phyloP scores from a whole-genome alignment of 345 rosid species.

The Turritis glabra region DNA sequence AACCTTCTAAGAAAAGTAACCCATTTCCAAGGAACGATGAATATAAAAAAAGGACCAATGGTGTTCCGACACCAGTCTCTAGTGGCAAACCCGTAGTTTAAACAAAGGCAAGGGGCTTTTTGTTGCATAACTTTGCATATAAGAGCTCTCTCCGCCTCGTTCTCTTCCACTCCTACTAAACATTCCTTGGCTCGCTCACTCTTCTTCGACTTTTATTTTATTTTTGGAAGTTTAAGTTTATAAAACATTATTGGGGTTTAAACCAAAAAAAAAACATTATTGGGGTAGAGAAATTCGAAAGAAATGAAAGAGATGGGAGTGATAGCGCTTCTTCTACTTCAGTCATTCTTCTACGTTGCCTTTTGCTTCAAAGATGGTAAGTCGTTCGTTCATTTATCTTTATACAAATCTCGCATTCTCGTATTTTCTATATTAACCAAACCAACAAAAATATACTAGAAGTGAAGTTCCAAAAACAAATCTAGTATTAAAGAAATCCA shows the following conservation, averaged over 20 bases:
- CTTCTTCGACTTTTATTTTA: not conserved
- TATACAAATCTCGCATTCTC: not conserved
- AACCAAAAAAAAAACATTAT: not conserved
- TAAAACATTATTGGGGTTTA: not conserved
- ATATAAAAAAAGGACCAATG: constrained; percentile 27
- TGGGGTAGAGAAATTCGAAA: not conserved
- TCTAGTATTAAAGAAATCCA: not conserved
- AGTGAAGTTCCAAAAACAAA: not conserved
- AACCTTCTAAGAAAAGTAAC: constrained; percentile 18
- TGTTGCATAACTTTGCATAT: constrained; percentile 40
- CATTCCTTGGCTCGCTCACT: not conserved
- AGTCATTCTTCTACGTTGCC: constrained; percentile 42
- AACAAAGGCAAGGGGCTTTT: constrained; percentile 25
- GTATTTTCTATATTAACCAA: not conserved
- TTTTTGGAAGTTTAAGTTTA: not conserved
- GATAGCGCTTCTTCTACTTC: constrained; percentile 48
- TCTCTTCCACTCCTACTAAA: constrained; percentile 1
- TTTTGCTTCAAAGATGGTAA: constrained; percentile 55
- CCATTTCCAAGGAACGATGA: constrained; percentile 29
- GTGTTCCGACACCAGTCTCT: constrained; percentile 18
- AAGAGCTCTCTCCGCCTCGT: constrained; percentile 21
- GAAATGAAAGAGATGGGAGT: constrained; percentile 43
- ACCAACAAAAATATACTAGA: not conserved
- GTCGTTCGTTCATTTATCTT: not conserved
- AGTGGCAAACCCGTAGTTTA: constrained; percentile 23